A percentile compares a stretch with the other conserved stretches of the same genome.
These are phyloP conservation scores for Leucaena leucocephala DNA, from an alignment of 306 rosid genomes.

Conservation along the genomic window DNA sequence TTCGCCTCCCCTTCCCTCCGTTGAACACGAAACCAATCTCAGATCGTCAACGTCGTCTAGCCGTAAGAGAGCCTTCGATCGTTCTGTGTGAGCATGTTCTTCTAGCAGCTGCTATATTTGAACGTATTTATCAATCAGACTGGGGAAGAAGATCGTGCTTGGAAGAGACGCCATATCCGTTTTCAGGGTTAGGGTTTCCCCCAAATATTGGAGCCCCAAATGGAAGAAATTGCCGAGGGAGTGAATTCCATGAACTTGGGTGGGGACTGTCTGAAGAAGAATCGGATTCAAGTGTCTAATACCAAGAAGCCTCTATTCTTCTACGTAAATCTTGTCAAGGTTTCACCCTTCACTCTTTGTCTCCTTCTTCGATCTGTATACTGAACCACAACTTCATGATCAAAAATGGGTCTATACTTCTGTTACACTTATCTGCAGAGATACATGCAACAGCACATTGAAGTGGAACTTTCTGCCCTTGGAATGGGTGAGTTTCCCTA, in stretches of 20 bases:
- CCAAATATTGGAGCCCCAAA: background rate
- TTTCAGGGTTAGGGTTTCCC: slow-evolving; percentile 31
- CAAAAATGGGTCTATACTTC: background rate
- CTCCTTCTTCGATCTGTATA: slow-evolving; percentile 3
- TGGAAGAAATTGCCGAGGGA: slow-evolving; percentile 67
- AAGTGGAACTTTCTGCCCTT: slow-evolving; percentile 73
- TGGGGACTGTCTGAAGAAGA: slow-evolving; percentile 54
- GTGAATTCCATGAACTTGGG: slow-evolving; percentile 52
- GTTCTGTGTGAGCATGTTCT: background rate
- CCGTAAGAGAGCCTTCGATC: background rate
- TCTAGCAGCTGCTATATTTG: background rate
- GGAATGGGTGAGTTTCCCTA: slow-evolving; percentile 54
- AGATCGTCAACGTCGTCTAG: background rate
- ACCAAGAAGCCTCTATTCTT: slow-evolving; percentile 39
- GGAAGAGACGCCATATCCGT: background rate
- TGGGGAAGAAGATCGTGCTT: background rate
- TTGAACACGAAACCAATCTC: background rate
- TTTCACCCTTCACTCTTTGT: slow-evolving; percentile 13
- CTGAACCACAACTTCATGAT: background rate
- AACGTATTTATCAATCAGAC: background rate
- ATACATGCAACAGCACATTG: slow-evolving; percentile 65
- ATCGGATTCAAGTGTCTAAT: slow-evolving; percentile 69
- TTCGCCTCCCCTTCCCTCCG: too few species aligned
- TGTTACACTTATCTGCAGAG: slow-evolving; percentile 39
- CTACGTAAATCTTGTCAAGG: slow-evolving; percentile 73